Base-by-base conservation (phyloP, 2,329 filamentous ascomycete genomes). In the Penicillium sp. region DNA sequence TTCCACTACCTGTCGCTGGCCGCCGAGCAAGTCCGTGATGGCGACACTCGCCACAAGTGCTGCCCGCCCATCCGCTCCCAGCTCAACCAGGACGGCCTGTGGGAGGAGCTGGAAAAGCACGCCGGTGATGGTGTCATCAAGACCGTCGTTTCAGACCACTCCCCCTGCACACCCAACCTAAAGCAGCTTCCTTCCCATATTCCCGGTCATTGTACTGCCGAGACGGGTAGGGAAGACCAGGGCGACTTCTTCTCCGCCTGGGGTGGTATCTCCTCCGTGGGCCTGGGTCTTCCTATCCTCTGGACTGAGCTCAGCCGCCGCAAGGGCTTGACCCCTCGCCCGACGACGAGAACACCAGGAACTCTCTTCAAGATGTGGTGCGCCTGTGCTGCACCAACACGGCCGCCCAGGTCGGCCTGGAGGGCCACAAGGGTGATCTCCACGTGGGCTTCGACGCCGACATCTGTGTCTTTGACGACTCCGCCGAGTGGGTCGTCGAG, bases 241-340 rank as follows among this genome's bases (percentile, higher is more conserved):
- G 93, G 93, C 29, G 88, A 97, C 71, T 97, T 98, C 77, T 93
- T 97, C 71, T 82, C 86, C 3, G 90, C 90, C 1, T 98, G 93
- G 93, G 93, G 93, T 44, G 93, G 93, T 11, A 95, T 98, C 62
- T 91, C 87, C 3, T 93, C 87, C 4, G 91, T 98, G 14, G 93
- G 93, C 0, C 80, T 98, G 1, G 93, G 93, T 0, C 77, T 98
- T 3, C 88, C 89, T 4, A 95, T 98, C 55, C 77, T 98, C 5
- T 85, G 90, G 82, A 90, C 88, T 0, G 83, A 89, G 36, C 78
- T 86, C 26, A 74, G 77, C 63, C 77, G 80, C 52, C 78, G 86
- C 32, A 73, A 79, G 35, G 70, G 77, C 26, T 53, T 69, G 40
- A 62, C 59, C 6, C 74, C 7, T 66, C 66, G n/a, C 60, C 68